phyloP scores from a whole-genome alignment of 441 rosid genomes.

The Isatis lusitanica region DNA sequence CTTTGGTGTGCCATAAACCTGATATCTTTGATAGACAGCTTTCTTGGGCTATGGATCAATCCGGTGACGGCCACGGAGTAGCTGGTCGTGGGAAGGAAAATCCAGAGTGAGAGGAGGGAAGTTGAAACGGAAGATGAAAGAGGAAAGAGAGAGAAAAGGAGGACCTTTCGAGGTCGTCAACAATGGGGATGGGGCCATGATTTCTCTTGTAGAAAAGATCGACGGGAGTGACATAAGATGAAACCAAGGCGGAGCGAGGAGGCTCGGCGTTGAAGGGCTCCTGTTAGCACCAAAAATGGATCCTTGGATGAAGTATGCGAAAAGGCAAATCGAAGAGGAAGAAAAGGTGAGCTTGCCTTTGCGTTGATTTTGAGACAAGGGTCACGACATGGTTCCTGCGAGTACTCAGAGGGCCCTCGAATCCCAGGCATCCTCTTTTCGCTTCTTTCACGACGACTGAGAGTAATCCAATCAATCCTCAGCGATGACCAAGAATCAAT shows the following conservation, averaged over 20 bases:
- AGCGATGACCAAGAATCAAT: too few relatives aligned
- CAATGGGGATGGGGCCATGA: slow-evolving; percentile 88
- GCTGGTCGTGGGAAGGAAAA: slow-evolving; percentile 41
- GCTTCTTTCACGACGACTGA: too few relatives aligned
- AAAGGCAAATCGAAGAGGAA: too few relatives aligned
- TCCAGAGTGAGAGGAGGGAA: slow-evolving; percentile 9
- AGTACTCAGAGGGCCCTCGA: slow-evolving; percentile 72
- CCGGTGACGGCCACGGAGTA: slow-evolving; percentile 60
- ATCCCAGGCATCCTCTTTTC: slow-evolving; percentile 62
- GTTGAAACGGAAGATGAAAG: neutral
- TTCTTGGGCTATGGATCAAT: slow-evolving; percentile 52
- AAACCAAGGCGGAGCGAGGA: slow-evolving; percentile 65
- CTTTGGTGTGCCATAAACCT: slow-evolving; percentile 30
- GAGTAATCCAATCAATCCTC: too few relatives aligned
- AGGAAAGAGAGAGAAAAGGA: neutral
- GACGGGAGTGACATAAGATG: slow-evolving; percentile 79
- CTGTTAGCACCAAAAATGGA: slow-evolving; percentile 40
- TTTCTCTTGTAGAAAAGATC: slow-evolving; percentile 92
- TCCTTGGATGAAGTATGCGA: neutral
- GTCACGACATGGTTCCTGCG: slow-evolving; percentile 77
- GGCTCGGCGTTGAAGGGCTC: slow-evolving; percentile 98
- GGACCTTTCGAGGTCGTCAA: slow-evolving; percentile 72
- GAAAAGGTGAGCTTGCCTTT: slow-evolving; percentile 44
- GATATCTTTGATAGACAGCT: slow-evolving; percentile 71
- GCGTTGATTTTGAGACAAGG: slow-evolving; percentile 72